Evolutionary conservation across 2,329 filamentous ascomycete species (phyloP).

Genomic region (Botrytis galanthina): DNA sequence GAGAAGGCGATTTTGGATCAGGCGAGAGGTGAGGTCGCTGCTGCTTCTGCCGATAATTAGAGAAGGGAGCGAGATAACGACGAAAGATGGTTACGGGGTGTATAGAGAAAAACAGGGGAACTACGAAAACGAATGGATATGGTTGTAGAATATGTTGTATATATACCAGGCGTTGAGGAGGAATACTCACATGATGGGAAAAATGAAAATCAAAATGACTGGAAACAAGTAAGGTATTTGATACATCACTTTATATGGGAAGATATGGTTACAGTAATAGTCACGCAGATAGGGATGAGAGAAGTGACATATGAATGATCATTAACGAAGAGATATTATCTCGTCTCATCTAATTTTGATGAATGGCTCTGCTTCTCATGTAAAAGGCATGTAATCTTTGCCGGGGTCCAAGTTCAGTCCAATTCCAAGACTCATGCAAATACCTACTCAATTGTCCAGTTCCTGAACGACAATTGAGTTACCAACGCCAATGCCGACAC

Average conservation of each 20-base stretch:
- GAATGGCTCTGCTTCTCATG: constrained; percentile 5
- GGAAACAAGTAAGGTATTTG: not conserved
- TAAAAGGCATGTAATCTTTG: constrained; percentile 11
- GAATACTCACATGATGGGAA: constrained; percentile 15
- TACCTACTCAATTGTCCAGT: not conserved
- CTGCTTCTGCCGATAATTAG: constrained; percentile 13
- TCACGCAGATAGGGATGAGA: not conserved
- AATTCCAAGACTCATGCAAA: constrained; percentile 5
- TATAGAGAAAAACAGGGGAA: not conserved
- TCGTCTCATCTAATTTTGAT: not conserved
- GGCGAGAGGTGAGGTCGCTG: constrained; percentile 45
- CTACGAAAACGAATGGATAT: not conserved
- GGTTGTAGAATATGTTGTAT: constrained; percentile 20
- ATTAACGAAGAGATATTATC: constrained; percentile 12
- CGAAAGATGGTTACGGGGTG: not conserved
- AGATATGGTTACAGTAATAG: not conserved
- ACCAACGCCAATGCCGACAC: constrained; percentile 12
- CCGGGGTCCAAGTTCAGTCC: not conserved
- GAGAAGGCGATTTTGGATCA: constrained; percentile 58
- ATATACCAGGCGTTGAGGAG: constrained; percentile 28
- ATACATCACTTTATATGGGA: not conserved
- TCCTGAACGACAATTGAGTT: not conserved
- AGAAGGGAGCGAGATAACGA: not conserved
- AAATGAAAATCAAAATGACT: not conserved
- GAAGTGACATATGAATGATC: constrained; percentile 9